Conservation (phyloP, 345 rosid species). For the Aquilaria malaccensis region DNA sequence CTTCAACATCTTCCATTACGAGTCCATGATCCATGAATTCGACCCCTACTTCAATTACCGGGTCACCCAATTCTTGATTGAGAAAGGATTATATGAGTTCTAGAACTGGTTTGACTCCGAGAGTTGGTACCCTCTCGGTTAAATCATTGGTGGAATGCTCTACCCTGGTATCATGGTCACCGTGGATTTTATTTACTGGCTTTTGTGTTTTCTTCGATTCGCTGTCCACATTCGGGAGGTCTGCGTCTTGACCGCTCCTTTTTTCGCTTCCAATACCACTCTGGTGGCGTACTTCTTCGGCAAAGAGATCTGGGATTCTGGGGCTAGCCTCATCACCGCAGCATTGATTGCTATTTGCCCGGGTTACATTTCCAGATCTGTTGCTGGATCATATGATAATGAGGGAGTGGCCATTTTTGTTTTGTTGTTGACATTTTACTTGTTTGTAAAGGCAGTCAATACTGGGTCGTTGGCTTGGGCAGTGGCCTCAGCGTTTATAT, state of each 20-base stretch:
- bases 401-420: conserved; percentile 97
- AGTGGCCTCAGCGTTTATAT: conserved; percentile 63
- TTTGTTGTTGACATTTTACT: conserved; percentile 71
- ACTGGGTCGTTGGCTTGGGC: conserved; percentile 91
- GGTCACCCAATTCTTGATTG: conserved; percentile 68
- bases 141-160: conserved; percentile 91
- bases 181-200: conserved; percentile 74
- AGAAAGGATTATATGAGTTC: conserved; percentile 90
- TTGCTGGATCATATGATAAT: conserved; percentile 93
- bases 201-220: conserved; percentile 54
- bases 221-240: conserved; percentile 96
- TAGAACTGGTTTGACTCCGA: conserved; percentile 99
- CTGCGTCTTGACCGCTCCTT: conserved; percentile 91
- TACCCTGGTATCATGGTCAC: conserved; percentile 95
- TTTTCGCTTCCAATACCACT: conserved; percentile 93
- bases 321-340: conserved; percentile 94
- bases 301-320: conserved; percentile 93
- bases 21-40: conserved; percentile 98
- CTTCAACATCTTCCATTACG: conserved; percentile 88
- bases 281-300: conserved; percentile 94
- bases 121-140: conserved; percentile 96
- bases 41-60: conserved; percentile 97
- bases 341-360: conserved; percentile 86
- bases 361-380: conserved; percentile 95
- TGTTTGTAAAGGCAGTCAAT: conserved; percentile 88